Conservation (phyloP, 1,284 basidiomycete species). For the Tremellales sp. region DNA sequence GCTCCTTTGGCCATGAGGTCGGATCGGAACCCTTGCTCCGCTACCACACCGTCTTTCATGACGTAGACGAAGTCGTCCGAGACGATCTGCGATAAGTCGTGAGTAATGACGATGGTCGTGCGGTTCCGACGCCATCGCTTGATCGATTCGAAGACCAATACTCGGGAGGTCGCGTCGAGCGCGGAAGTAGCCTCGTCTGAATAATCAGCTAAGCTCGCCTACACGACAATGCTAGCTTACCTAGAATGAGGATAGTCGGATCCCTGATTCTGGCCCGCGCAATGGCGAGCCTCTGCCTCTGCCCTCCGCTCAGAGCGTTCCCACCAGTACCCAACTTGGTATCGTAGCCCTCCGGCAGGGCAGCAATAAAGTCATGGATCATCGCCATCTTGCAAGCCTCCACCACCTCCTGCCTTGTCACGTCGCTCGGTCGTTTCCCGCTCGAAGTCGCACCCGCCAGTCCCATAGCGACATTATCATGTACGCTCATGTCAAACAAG, state of each 20-base stretch:
- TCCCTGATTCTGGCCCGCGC: conserved; percentile 83
- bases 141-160: conserved; percentile 84
- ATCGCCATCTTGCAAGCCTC: conserved; percentile 79
- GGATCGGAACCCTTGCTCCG: conserved; percentile 78
- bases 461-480: conserved; percentile 86
- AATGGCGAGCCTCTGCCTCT: conserved; percentile 86
- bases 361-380: conserved; percentile 79
- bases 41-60: conserved; percentile 73
- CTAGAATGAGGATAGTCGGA: conserved; percentile 85
- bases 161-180: conserved; percentile 80
- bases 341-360: conserved; percentile 82
- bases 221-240: conserved; percentile 52
- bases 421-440: conserved; percentile 46
- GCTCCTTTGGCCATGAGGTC: conserved; percentile 60
- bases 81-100: conserved; percentile 82
- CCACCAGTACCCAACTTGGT: conserved; percentile 73
- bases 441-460: conserved; percentile 53
- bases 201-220: neutral
- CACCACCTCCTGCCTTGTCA: conserved; percentile 66
- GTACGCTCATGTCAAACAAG: conserved; percentile 73
- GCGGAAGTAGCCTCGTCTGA: conserved; percentile 95
- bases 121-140: conserved; percentile 73
- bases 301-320: conserved; percentile 80
- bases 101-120: conserved; percentile 95
- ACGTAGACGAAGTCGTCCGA: conserved; percentile 85